Percentiles rank a stretch among this genome's conserved stretches.
Evolutionary conservation across 257 asterid genomes (phyloP).

Genomic region (Nicotiana otophora): DNA sequence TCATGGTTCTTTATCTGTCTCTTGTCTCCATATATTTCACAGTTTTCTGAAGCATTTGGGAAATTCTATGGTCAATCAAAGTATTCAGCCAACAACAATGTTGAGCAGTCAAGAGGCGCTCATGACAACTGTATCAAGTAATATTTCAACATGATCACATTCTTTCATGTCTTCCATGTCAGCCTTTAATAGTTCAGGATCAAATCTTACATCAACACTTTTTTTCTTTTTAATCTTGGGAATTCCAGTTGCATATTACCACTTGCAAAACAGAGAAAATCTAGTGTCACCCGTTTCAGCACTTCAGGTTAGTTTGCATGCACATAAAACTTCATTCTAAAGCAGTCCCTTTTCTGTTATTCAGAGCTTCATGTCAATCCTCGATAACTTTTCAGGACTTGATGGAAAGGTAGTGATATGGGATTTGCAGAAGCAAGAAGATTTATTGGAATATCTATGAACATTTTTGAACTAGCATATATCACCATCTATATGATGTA

Average conservation of each 20-base stretch:
- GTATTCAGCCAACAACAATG: slow-evolving; percentile 46
- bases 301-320: slow-evolving; percentile 66
- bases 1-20: neutral
- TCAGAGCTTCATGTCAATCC: neutral
- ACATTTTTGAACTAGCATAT: neutral
- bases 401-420: slow-evolving; percentile 80
- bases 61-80: slow-evolving; percentile 81
- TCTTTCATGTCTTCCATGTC: neutral
- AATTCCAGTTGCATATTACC: slow-evolving; percentile 61
- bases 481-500: slow-evolving; percentile 5
- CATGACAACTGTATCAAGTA: slow-evolving; percentile 92
- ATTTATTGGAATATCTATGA: slow-evolving; percentile 49
- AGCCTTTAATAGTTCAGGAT: neutral
- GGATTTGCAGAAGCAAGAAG: slow-evolving; percentile 69
- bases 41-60: slow-evolving; percentile 89
- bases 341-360: neutral
- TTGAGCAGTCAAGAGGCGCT: slow-evolving; percentile 54
- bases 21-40: slow-evolving; percentile 13
- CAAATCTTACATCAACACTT: neutral
- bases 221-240: slow-evolving; percentile 4
- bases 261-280: slow-evolving; percentile 45
- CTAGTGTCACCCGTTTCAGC: slow-evolving; percentile 56
- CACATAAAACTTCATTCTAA: neutral
- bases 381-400: slow-evolving; percentile 43
- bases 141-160: slow-evolving; percentile 1